Conservation (phyloP, 225 moss, liverwort and hornwort genomes). For the Pseudisothecium myosuroides region DNA sequence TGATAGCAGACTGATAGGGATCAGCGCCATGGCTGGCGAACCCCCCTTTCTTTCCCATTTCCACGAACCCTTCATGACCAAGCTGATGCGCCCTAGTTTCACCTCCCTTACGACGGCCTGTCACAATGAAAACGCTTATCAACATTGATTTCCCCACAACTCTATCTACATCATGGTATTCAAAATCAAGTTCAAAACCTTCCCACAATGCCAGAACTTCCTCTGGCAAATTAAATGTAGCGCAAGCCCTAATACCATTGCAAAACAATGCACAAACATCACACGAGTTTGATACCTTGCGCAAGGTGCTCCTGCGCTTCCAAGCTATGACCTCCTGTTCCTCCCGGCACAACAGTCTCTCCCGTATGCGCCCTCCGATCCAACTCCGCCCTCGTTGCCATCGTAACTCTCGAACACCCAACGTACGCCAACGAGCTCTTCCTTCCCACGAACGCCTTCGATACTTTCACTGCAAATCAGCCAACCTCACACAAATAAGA, state of each 20-base stretch:
- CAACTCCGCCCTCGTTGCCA: constrained; percentile 20
- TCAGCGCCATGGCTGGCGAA: constrained; percentile 13
- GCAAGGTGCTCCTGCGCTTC: constrained; percentile 27
- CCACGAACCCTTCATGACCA: constrained; percentile 16
- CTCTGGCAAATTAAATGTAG: neutral
- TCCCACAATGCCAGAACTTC: neutral
- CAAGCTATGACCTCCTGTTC: neutral
- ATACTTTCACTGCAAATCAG: neutral
- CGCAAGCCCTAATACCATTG: neutral
- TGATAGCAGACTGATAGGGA: neutral
- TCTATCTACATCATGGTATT: neutral
- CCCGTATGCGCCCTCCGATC: constrained; percentile 2
- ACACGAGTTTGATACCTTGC: neutral
- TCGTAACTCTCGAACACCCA: neutral
- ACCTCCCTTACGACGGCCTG: constrained; percentile 19
- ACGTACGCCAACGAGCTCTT: neutral
- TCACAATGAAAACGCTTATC: neutral
- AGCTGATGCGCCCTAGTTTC: constrained; percentile 8
- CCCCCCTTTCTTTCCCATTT: constrained; percentile 29
- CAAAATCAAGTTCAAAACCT: neutral
- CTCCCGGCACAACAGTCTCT: constrained; percentile 7
- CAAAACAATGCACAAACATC: neutral
- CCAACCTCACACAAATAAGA: neutral
- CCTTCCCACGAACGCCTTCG: neutral
- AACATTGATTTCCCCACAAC: neutral